These are phyloP conservation scores for Ogataea minuta DNA, from an alignment of 805 yeast species.

Conservation along the genomic window DNA sequence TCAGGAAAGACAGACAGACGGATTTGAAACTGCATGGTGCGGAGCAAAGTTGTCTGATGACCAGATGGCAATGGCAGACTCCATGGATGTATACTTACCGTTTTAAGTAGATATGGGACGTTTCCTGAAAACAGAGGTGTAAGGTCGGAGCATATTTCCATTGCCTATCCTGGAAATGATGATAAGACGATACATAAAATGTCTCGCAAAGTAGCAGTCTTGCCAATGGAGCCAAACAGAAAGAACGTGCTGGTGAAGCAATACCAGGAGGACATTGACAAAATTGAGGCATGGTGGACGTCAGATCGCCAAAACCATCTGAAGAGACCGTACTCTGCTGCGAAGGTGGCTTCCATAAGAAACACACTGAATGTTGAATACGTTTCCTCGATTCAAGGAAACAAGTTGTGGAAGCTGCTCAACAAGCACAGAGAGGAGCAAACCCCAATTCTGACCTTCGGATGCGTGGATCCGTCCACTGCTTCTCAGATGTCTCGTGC, in stretches of 20 bases:
- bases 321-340: constrained; percentile 51
- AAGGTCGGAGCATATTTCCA: neutral
- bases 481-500: constrained; percentile 52
- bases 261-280: constrained; percentile 18
- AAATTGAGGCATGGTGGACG: constrained; percentile 50
- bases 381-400: constrained; percentile 53
- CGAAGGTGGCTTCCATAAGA: constrained; percentile 50
- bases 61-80: constrained; percentile 22
- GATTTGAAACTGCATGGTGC: constrained; percentile 25
- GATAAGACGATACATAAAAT: constrained; percentile 3
- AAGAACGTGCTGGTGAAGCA: constrained; percentile 1
- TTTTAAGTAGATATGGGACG: constrained; percentile 5
- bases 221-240: too few relatives aligned
- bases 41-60: constrained; percentile 24
- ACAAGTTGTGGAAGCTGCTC: constrained; percentile 47
- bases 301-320: constrained; percentile 46
- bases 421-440: constrained; percentile 39
- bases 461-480: constrained; percentile 62
- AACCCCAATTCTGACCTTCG: constrained; percentile 55
- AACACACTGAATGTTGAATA: constrained; percentile 44
- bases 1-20: constrained; percentile 15
- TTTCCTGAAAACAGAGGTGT: constrained; percentile 6
- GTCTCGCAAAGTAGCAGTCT: neutral
- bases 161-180: constrained; percentile 8
- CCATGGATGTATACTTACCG: constrained; percentile 16